Evolutionary conservation across 192 early-diverging fungal genomes (phyloP), one percentile per base, ranked within the genome.

Genomic region (Rhizophagus prolifer): DNA sequence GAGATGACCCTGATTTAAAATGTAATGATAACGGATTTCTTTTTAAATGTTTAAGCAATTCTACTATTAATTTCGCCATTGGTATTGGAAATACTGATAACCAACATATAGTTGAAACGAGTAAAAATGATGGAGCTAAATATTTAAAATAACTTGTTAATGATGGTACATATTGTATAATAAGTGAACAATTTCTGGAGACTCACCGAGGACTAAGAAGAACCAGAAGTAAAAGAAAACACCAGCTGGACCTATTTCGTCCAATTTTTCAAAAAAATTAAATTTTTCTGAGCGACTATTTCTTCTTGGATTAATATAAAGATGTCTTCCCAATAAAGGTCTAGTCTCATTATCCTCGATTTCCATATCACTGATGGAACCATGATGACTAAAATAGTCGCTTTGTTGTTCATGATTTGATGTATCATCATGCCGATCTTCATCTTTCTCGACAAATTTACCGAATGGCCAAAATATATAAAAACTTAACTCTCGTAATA

Each of bases 381-480:
- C 59, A 26, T 25, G 61, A 38, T 66, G 21, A 54, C 30, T 66
- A 36, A 68, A 13, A 46, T 74, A 62, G 25, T 77, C 72, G 31
- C 12, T 31, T 25, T 71, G 74, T 4, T 80, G 79, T 9, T 58
- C 44, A 67, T 58, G 21, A 38, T 5, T 38, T n/a, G 9, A 5
- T 25, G n/a, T 2, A 41, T 66, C 36, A 21, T 63, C 60, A 4
- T 2, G n/a, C 69, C 73, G 65, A 30, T 76, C 75, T 19, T 65
- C 74, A 34, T 54, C 34, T 23, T 90, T 88, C 74, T 94, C 94
- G 19, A 97, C 92, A 82, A 94, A 96, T 74, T 95, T 93, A 9
- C 95, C 96, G 89, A 99, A 99, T 9, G 97, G 97, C 94, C 95
- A 97, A 25, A 99, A 83, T n/a, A 97, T 83, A 74, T 99, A 99